Base-by-base conservation (phyloP, 169 alveolate species). In the Besnoitia besnoiti region DNA sequence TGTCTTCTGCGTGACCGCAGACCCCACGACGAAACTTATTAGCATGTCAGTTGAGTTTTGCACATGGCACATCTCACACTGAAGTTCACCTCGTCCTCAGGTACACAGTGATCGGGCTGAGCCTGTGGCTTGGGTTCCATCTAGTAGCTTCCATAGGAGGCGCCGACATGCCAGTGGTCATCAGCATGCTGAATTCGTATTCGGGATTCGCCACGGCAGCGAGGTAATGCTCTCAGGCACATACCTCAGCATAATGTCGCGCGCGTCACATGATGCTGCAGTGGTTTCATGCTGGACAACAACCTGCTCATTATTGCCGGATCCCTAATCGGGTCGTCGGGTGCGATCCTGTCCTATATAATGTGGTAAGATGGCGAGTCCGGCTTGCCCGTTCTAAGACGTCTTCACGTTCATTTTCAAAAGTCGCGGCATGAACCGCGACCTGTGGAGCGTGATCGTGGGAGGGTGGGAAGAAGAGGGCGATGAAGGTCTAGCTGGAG, bases 101-200 rank as follows among this genome's bases (percentile, higher is more conserved):
- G 73, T 85, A 85, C 73, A 50, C 75, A 40, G 73, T 84, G 76
- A 91, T 91, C 75, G 91, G 77, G n/a, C 80, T 91, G 89, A 85
- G 94, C 94, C 95, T 95, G 93, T 94, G 95, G 94, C 95, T 96
- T 61, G 99, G 98, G 61, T 97, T 95, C 92, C 98, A 97, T 85
- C 93, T 97, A 49, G 98, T 97, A 85, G 97, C 98, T 92, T 96
- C 98, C 50, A 97, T 98, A 42, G 99, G 99, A 80, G 98, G 98
- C 35, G 99, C 99, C 80, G 99, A 98, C 95, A 98, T 98, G 99
- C 99, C 99, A 4, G 99, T 98, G 73, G 99, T 97, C 73, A 97
- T 98, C 62, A 97, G 99, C 79, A 97, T 97, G 96, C 92, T 98
- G 93, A 98, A 98, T 93, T 97, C 99, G 42, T 98, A 98, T 94